Base-by-base conservation (phyloP, 2,329 filamentous ascomycete species). In the Pyrenophora teres region DNA sequence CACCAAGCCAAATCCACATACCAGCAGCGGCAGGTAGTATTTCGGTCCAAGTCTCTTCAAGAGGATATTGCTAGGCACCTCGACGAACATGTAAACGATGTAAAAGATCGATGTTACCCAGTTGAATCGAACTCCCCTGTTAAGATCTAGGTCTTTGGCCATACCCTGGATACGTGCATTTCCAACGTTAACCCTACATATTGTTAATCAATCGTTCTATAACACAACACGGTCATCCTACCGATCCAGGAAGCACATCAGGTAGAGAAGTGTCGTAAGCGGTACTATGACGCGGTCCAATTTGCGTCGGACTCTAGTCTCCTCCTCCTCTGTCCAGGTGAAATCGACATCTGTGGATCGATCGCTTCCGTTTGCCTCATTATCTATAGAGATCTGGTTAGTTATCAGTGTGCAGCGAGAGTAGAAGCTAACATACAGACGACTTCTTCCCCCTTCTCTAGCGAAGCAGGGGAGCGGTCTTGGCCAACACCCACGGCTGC, bases 71-170 rank as follows among this genome's bases (percentile, higher is more conserved):
- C 78, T 80, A 2, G 82, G 82, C 0, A 84, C 75, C 62, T 84
- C 82, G 52, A 83, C 74, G 23, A 81, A 68, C 45, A 83, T 74
- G 68, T 84, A 84, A 49, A 81, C 65, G 52, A 85, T 79, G 70
- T 83, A 84, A 73, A 85, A 83, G 52, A 83, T 78, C 44, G 81
- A 83, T 1, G 83, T 78, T 0, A 81, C 79, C 75, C 80, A 82
- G 64, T 84, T 85, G 75, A 83, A 84, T 10, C 77, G 77, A 43
- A 77, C 71, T n/a, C 78, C 77, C 10, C 7, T 21, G 16, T 67
- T 57, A 19, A 84, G 75, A 4, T 78, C 56, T 2, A 85, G 70
- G 25, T 84, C 81, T 10, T 68, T 62, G 1, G 59, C 69, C 74
- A 85, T 75, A 15, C 82, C 82, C 52, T 82, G 78, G 46, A 84